Evolutionary conservation across 495 filamentous ascomycete species (phyloP).

Genomic region (Trichodelitschia bisporula): DNA sequence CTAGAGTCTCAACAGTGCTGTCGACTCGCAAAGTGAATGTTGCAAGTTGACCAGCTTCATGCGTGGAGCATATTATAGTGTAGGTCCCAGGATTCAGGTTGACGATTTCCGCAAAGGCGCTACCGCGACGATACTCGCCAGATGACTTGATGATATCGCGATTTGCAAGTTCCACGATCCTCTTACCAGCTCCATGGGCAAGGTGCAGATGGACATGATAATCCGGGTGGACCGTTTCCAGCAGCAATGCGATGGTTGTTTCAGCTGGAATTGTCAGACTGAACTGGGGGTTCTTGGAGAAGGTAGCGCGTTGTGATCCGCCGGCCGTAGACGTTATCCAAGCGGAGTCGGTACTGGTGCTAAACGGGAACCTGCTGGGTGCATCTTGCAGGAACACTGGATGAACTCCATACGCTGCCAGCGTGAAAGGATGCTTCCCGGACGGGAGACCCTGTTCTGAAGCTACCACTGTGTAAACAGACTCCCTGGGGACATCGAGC

Average conservation of each 20-base stretch:
- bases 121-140: conserved; percentile 63
- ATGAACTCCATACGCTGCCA: conserved; percentile 48
- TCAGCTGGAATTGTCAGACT: conserved; percentile 28
- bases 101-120: conserved; percentile 36
- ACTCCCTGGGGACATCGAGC: conserved; percentile 32
- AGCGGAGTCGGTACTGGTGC: conserved; percentile 25
- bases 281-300: conserved; percentile 72
- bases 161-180: conserved; percentile 37
- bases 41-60: conserved; percentile 49
- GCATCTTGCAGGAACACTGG: conserved; percentile 35
- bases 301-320: conserved; percentile 54
- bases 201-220: conserved; percentile 66
- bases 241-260: conserved; percentile 39
- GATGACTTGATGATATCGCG: conserved; percentile 59
- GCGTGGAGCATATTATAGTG: conserved; percentile 72
- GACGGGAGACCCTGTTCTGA: conserved; percentile 53
- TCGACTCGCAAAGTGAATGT: conserved; percentile 52
- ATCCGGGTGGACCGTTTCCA: conserved; percentile 31
- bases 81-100: conserved; percentile 43
- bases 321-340: conserved; percentile 69
- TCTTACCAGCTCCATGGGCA: conserved; percentile 47
- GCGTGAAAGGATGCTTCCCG: conserved; percentile 49
- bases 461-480: conserved; percentile 52
- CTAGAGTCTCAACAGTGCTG: conserved; percentile 24
- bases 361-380: conserved; percentile 27